phyloP scores from a whole-genome alignment of 2,329 filamentous ascomycete species.

The Fusarium newnesense region DNA sequence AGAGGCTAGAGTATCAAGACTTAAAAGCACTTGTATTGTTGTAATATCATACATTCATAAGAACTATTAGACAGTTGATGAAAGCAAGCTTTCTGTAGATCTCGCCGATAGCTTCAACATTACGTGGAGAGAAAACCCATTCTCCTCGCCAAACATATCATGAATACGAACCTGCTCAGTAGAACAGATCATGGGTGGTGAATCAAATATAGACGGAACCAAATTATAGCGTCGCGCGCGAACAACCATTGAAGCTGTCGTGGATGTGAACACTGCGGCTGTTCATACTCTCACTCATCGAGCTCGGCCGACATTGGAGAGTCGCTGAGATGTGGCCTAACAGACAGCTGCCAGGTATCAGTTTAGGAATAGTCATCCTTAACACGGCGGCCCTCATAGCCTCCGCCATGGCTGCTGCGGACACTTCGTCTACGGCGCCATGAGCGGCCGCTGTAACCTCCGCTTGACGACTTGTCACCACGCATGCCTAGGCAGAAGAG shows the following conservation, averaged over 20 bases:
- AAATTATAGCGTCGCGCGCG: slow-evolving; percentile 1
- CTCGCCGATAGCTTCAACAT: neutral
- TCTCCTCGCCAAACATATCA: slow-evolving; percentile 1
- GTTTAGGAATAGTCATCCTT: slow-evolving; percentile 75
- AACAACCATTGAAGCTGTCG: neutral
- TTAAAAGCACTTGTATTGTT: neutral
- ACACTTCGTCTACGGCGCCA: slow-evolving; percentile 49
- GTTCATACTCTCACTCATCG: neutral
- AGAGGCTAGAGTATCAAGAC: neutral
- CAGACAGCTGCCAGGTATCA: neutral
- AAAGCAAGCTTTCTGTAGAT: neutral
- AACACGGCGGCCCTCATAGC: slow-evolving; percentile 63
- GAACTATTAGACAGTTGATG: slow-evolving; percentile 19
- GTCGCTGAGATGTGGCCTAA: neutral
- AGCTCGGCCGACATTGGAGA: neutral
- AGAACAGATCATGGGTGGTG: neutral
- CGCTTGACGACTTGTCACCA: slow-evolving; percentile 53
- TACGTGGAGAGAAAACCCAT: neutral
- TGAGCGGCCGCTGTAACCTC: slow-evolving; percentile 47
- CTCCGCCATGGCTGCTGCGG: slow-evolving; percentile 49
- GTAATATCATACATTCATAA: slow-evolving; percentile 32
- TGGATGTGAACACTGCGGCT: neutral
- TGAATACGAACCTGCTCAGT: slow-evolving; percentile 14
- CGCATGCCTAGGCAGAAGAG: slow-evolving; percentile 74
- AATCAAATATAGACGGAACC: slow-evolving; percentile 15